These are phyloP conservation scores for Pouteria glomerata DNA, from an alignment of 148 eudicot species.

Conservation along the genomic window DNA sequence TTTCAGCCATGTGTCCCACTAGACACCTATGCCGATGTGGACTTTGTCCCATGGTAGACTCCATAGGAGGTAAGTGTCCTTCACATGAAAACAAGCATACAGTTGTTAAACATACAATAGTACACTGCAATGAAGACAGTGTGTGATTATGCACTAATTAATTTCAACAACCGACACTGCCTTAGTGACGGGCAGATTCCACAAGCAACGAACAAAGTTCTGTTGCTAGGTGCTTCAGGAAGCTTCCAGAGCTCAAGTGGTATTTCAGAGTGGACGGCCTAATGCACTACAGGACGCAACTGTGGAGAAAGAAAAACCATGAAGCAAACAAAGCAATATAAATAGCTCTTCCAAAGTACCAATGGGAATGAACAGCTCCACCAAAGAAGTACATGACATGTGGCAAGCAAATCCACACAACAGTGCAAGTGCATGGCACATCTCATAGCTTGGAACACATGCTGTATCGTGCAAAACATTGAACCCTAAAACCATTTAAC, in stretches of 20 bases:
- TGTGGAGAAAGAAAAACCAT: no score
- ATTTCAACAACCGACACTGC: not conserved
- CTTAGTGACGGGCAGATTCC: not conserved
- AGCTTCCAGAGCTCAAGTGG: not conserved
- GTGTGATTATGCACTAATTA: not conserved
- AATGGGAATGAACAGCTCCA: no score
- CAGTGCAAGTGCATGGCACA: not conserved
- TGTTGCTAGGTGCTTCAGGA: not conserved
- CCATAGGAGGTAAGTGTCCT: slow-evolving; percentile 16
- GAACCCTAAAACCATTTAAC: not conserved
- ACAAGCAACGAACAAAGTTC: not conserved
- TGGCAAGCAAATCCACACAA: no score
- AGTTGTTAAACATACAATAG: not conserved
- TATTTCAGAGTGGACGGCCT: not conserved
- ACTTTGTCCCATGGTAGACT: slow-evolving; percentile 6
- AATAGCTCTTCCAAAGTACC: no score
- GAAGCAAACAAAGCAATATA: no score
- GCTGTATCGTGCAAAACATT: not conserved
- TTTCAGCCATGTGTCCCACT: not conserved
- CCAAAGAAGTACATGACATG: no score
- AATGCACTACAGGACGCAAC: not conserved
- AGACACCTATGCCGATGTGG: slow-evolving; percentile 1
- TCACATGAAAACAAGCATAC: slow-evolving; percentile 8
- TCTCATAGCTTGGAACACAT: not conserved
- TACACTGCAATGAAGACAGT: not conserved